Evolutionary conservation across 768 basidiomycete species (phyloP).

Genomic region (Pisolithus marmoratus): DNA sequence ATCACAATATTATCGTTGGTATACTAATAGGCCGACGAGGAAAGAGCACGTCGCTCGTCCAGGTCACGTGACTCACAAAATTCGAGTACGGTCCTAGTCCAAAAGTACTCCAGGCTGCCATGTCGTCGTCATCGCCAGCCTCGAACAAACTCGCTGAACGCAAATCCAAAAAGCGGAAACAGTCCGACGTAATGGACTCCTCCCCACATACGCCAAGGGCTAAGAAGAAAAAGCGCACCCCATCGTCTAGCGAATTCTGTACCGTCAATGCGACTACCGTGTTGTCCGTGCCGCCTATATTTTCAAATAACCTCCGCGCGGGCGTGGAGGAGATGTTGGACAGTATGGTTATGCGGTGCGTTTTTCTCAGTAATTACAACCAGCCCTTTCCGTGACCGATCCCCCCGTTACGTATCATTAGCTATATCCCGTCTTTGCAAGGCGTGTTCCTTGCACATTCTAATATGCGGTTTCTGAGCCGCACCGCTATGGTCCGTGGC

Average conservation of each 20-base stretch:
- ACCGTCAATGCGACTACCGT: constrained; percentile 59
- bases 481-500: constrained; percentile 60
- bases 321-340: constrained; percentile 90
- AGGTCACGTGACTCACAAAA: background rate
- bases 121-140: constrained; percentile 3
- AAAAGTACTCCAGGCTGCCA: no score
- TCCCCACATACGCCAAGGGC: constrained; percentile 30
- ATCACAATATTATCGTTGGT: no score
- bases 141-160: constrained; percentile 2
- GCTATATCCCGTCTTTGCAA: constrained; percentile 81
- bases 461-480: constrained; percentile 59
- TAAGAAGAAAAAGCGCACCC: constrained; percentile 29
- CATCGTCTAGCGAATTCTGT: constrained; percentile 49
- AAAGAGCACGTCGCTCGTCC: background rate
- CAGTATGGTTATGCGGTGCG: constrained; percentile 92
- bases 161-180: constrained; percentile 46
- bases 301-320: constrained; percentile 60
- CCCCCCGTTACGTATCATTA: constrained; percentile 25
- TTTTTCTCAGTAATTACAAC: background rate
- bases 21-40: no score
- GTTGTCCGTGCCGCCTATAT: constrained; percentile 77
- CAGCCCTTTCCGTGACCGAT: constrained; percentile 5
- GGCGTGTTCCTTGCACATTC: constrained; percentile 89
- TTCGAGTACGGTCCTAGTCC: no score
- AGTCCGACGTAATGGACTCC: constrained; percentile 17